Conservation (phyloP, 306 rosid genomes). For the Lagenaria siceraria region DNA sequence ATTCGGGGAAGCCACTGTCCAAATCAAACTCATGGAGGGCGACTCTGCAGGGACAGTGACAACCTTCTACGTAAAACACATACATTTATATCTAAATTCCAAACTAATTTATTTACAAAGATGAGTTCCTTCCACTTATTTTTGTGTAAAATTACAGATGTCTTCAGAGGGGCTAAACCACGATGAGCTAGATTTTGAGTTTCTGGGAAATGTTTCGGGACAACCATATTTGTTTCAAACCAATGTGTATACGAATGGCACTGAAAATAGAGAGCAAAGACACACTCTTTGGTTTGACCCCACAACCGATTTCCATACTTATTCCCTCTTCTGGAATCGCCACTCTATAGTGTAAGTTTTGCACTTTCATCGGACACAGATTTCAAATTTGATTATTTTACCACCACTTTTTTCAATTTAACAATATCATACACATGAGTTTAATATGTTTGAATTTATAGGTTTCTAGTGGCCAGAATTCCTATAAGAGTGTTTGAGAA, state of each 20-base stretch:
- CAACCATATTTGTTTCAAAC: conserved; percentile 10
- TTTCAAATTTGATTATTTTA: not conserved
- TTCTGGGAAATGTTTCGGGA: conserved; percentile 9
- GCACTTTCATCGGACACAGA: not conserved
- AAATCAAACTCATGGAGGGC: conserved; percentile 80
- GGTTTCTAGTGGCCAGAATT: conserved; percentile 11
- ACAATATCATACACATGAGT: not conserved
- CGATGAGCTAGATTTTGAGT: conserved; percentile 16
- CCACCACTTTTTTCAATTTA: not conserved
- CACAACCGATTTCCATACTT: conserved; percentile 4
- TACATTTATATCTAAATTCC: not conserved
- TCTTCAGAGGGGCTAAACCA: not conserved
- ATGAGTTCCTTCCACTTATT: not conserved
- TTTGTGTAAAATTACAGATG: not conserved
- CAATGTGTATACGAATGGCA: conserved; percentile 13
- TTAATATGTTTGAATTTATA: not conserved
- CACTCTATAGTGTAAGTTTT: not conserved
- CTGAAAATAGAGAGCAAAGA: conserved; percentile 15
- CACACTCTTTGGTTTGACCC: conserved; percentile 18
- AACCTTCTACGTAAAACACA: conserved; percentile 51
- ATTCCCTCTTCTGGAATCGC: conserved; percentile 12
- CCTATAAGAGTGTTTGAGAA: conserved; percentile 9
- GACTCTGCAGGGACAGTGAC: conserved; percentile 94
- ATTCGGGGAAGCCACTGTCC: conserved; percentile 86
- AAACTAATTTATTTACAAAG: not conserved